phyloP scores from a whole-genome alignment of 2,329 filamentous ascomycete species.

The Fusarium chuoi region DNA sequence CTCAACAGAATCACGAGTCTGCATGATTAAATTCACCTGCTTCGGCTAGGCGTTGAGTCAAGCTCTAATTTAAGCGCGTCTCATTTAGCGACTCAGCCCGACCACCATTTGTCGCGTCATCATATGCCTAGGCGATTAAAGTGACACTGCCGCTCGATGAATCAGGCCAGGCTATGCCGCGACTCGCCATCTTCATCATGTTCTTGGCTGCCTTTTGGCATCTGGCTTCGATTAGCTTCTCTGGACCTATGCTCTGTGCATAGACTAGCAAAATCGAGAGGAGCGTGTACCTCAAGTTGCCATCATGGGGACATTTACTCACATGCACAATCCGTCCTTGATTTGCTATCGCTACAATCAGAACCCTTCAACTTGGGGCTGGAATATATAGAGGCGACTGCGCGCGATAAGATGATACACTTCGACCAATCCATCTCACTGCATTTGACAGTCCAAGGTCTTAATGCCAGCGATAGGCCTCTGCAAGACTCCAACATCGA shows the following conservation, averaged over 20 bases:
- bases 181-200: not conserved
- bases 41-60: too few relatives aligned
- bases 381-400: not conserved
- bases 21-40: too few relatives aligned
- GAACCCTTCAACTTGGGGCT: not conserved
- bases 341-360: not conserved
- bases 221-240: fast-evolving
- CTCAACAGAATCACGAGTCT: not conserved
- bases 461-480: not conserved
- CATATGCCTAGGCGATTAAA: not conserved
- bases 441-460: not conserved
- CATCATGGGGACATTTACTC: not conserved
- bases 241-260: not conserved
- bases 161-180: fast-evolving
- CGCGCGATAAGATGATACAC: not conserved
- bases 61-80: too few relatives aligned
- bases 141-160: not conserved
- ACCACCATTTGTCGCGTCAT: not conserved
- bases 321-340: not conserved
- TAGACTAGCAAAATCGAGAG: fast-evolving
- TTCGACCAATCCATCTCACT: not conserved
- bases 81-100: fast-evolving
- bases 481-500: not conserved
- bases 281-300: not conserved
- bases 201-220: not conserved